Evolutionary conservation across 345 rosid genomes (phyloP).

Genomic region (Nephelium lappaceum): DNA sequence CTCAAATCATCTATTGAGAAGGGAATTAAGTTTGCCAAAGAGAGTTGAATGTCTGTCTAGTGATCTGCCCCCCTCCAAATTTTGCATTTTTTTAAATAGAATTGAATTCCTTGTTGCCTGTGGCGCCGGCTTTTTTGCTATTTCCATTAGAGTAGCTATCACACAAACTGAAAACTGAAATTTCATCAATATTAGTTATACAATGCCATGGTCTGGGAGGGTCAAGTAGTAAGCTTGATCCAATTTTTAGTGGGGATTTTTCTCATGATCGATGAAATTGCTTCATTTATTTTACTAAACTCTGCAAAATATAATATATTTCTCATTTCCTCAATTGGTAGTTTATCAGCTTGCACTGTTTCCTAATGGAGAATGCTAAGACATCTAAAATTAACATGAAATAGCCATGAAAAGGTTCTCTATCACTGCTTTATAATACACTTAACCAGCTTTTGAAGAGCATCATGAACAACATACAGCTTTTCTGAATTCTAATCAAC

Average conservation of each 20-base stretch:
- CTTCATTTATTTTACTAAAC: not conserved
- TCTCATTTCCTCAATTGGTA: too few relatives aligned
- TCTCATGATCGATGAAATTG: too few relatives aligned
- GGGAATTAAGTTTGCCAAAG: constrained; percentile 72
- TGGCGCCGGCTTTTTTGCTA: constrained; percentile 29
- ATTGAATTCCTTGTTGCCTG: constrained; percentile 31
- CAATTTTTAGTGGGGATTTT: not conserved
- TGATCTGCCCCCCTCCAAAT: not conserved
- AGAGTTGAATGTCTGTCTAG: constrained; percentile 18
- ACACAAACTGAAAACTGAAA: not conserved
- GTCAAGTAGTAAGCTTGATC: not conserved
- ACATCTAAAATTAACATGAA: not conserved
- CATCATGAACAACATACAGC: not conserved
- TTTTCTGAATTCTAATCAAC: not conserved
- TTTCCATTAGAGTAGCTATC: constrained; percentile 26
- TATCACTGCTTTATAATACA: not conserved
- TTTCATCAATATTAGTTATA: constrained; percentile 25
- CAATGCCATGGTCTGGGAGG: not conserved
- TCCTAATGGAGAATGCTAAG: too few relatives aligned
- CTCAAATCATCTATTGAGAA: constrained; percentile 71
- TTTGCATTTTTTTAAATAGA: constrained; percentile 24
- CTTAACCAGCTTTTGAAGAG: not conserved
- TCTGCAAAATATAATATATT: not conserved
- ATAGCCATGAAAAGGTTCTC: not conserved
- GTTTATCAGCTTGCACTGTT: too few relatives aligned